Evolutionary conservation across 768 basidiomycete genomes (phyloP).

Genomic region (Termitomyces sp.): DNA sequence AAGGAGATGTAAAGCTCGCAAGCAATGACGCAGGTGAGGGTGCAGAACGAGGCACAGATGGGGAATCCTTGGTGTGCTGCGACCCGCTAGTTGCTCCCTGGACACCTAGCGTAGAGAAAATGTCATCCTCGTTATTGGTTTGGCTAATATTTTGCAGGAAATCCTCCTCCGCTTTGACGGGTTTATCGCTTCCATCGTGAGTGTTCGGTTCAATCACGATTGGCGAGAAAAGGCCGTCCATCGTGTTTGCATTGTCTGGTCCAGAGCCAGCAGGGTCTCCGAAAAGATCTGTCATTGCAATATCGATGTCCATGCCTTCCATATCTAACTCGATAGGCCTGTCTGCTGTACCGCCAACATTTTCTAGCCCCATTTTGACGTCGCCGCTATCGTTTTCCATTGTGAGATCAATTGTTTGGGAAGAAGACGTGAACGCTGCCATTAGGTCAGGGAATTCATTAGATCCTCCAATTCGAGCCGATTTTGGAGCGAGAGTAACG

Average conservation of each 20-base stretch:
- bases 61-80: constrained; percentile 10
- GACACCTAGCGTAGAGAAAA: constrained; percentile 28
- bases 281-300: constrained; percentile 53
- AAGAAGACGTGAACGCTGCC: constrained; percentile 49
- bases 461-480: constrained; percentile 52
- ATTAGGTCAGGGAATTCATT: constrained; percentile 62
- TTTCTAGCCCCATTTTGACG: constrained; percentile 28
- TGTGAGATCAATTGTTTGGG: constrained; percentile 50
- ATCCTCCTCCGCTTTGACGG: constrained; percentile 24
- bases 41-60: constrained; percentile 17
- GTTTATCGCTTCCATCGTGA: constrained; percentile 7
- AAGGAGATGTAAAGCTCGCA: constrained; percentile 35
- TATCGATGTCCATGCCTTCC: constrained; percentile 63
- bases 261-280: constrained; percentile 37
- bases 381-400: constrained; percentile 17
- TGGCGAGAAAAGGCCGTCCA: constrained; percentile 52
- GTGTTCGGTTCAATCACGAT: constrained; percentile 19
- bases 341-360: constrained; percentile 61
- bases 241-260: constrained; percentile 27
- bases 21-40: constrained; percentile 37
- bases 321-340: constrained; percentile 80
- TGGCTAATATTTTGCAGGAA: constrained; percentile 27
- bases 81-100: constrained; percentile 10
- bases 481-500: constrained; percentile 77
- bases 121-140: constrained; percentile 19